Percentiles rank a stretch among this genome's conserved stretches.
Conservation (phyloP, 1,284 basidiomycete species). For the Xerocomus nothofagi region DNA sequence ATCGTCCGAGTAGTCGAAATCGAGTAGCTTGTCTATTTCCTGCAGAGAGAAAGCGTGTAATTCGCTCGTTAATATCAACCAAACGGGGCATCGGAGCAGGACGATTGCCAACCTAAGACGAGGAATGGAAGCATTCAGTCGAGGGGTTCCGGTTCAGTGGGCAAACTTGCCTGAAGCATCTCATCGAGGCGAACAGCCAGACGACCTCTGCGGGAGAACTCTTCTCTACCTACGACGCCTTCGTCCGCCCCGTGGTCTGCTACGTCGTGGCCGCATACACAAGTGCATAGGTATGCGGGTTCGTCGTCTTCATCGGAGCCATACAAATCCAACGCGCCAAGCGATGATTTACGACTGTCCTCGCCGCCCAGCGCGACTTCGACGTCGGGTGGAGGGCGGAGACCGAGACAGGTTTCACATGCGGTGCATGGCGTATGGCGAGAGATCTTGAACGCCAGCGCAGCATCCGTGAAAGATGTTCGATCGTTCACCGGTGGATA, state of each 20-base stretch:
- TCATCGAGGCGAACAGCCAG: constrained; percentile 86
- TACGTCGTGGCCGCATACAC: constrained; percentile 76
- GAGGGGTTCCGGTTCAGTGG: not conserved
- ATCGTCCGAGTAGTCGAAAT: constrained; percentile 74
- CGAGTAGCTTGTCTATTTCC: constrained; percentile 74
- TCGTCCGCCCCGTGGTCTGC: constrained; percentile 70
- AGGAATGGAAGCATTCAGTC: constrained; percentile 18
- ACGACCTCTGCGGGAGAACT: constrained; percentile 69
- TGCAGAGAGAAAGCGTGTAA: constrained; percentile 34
- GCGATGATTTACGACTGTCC: constrained; percentile 44
- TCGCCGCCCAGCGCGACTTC: constrained; percentile 57
- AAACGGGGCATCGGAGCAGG: constrained; percentile 15
- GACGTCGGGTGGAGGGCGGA: constrained; percentile 63
- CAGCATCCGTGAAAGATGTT: constrained; percentile 47
- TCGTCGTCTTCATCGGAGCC: constrained; percentile 64
- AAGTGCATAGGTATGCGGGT: constrained; percentile 60
- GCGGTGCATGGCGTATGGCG: constrained; percentile 65
- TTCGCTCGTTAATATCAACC: constrained; percentile 16
- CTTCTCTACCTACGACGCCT: constrained; percentile 51
- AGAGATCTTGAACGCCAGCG: constrained; percentile 68
- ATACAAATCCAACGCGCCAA: constrained; percentile 58
- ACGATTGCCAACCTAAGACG: constrained; percentile 27
- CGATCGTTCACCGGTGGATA: constrained; percentile 60
- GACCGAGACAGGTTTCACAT: constrained; percentile 62
- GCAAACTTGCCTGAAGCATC: constrained; percentile 67